Evolutionary conservation across 1,284 basidiomycete genomes (phyloP).

Genomic region (Cutaneotrichosporon sp.): DNA sequence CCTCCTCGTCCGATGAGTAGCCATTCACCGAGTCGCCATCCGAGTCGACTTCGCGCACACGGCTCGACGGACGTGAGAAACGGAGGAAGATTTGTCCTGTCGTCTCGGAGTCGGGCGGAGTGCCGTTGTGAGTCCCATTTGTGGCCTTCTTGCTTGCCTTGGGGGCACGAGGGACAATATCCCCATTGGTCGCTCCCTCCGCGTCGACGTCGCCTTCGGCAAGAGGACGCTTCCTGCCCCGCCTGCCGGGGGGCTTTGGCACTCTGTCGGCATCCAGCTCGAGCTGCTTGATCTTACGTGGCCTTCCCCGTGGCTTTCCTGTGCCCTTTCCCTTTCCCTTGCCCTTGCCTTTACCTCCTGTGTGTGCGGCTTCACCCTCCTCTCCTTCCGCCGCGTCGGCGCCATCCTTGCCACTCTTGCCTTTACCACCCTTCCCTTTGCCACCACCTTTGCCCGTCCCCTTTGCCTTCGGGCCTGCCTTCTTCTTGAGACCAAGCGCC

Average conservation of each 20-base stretch:
- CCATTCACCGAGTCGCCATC: slow-evolving; percentile 40
- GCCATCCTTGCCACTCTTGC: background rate
- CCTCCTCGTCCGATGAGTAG: slow-evolving; percentile 24
- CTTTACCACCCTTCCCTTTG: too few species aligned
- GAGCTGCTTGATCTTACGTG: background rate
- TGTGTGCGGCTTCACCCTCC: background rate
- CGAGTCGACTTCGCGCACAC: slow-evolving; percentile 33
- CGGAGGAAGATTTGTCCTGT: background rate
- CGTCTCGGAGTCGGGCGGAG: background rate
- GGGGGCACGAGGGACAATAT: too few species aligned
- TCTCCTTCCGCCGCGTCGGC: too few species aligned
- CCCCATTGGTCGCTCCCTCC: too few species aligned
- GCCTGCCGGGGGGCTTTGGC: too few species aligned
- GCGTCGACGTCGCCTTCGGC: too few species aligned
- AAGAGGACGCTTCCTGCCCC: too few species aligned
- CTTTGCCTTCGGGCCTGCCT: too few species aligned
- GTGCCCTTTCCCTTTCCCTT: slow-evolving; percentile 5
- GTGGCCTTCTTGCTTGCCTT: too few species aligned
- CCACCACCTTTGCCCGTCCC: too few species aligned
- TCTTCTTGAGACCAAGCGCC: background rate
- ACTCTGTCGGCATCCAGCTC: too few species aligned
- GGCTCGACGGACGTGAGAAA: background rate
- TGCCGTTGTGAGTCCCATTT: too few species aligned
- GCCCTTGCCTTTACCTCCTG: background rate
- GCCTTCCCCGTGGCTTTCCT: background rate